phyloP scores from a whole-genome alignment of 2,329 filamentous ascomycete genomes.

The Paracamarosporium sp. region DNA sequence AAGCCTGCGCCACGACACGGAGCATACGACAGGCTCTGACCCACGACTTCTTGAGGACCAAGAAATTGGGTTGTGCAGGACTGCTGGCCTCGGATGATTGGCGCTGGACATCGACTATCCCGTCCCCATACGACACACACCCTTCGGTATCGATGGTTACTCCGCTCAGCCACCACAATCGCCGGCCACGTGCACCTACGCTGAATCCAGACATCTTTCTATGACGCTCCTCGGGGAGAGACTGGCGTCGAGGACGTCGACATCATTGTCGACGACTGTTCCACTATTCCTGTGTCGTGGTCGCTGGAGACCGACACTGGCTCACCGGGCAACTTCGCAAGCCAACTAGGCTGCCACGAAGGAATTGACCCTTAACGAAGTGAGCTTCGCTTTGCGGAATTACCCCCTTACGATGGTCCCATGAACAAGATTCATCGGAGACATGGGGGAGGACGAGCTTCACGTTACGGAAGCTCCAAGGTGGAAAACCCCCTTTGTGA shows the following conservation, averaged over 20 bases:
- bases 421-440: neutral
- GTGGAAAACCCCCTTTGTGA: no score
- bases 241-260: slow-evolving; percentile 2
- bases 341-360: neutral
- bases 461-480: neutral
- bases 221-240: neutral
- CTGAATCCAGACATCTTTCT: slow-evolving; percentile 2
- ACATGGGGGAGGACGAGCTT: neutral
- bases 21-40: neutral
- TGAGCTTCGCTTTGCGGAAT: neutral
- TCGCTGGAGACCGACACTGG: neutral
- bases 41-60: neutral
- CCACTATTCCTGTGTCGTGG: neutral
- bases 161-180: slow-evolving; percentile 1
- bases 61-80: slow-evolving; percentile 6
- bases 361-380: neutral
- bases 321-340: neutral
- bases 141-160: slow-evolving; percentile 2
- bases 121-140: neutral
- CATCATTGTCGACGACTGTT: neutral
- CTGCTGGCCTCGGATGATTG: slow-evolving; percentile 5
- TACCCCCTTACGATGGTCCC: neutral
- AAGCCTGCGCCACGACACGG: neutral
- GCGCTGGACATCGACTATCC: slow-evolving; percentile 8
- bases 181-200: slow-evolving; percentile 4